Evolutionary conservation across 495 filamentous ascomycete species (phyloP).

Genomic region (Acidomyces sp.): DNA sequence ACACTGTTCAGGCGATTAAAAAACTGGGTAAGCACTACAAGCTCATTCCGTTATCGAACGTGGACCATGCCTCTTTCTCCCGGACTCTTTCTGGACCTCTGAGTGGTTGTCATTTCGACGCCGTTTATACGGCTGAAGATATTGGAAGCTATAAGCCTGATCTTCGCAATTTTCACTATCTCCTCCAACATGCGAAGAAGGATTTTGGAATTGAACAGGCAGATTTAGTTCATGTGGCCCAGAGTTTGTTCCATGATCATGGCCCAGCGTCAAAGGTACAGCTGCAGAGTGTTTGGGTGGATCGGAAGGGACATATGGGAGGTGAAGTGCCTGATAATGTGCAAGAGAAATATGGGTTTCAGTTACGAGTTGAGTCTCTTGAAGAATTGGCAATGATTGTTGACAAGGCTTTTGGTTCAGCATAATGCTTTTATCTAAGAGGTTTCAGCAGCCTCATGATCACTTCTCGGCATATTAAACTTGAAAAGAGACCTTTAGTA

Average conservation of each 20-base stretch:
- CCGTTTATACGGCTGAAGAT: constrained; percentile 59
- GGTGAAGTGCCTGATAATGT: constrained; percentile 29
- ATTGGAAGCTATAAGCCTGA: constrained; percentile 67
- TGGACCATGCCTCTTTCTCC: constrained; percentile 50
- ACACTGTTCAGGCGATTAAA: constrained; percentile 22
- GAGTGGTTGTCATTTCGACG: constrained; percentile 44
- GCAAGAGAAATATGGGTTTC: constrained; percentile 35
- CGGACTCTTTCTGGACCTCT: constrained; percentile 39
- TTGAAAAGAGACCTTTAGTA: too few relatives aligned
- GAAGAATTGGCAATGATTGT: constrained; percentile 62
- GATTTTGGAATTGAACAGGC: constrained; percentile 42
- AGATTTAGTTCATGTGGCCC: constrained; percentile 54
- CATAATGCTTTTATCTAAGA: background rate
- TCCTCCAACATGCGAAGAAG: constrained; percentile 41
- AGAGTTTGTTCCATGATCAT: constrained; percentile 61
- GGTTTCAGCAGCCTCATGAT: background rate
- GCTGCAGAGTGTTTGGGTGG: constrained; percentile 59
- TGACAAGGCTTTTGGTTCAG: constrained; percentile 29
- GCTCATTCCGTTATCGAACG: constrained; percentile 59
- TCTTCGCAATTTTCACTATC: constrained; percentile 50
- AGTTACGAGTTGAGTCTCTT: constrained; percentile 51
- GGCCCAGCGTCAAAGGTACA: constrained; percentile 49
- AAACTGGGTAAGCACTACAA: constrained; percentile 47
- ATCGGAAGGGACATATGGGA: constrained; percentile 36
- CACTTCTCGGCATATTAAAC: too few relatives aligned